A percentile compares a stretch with the other conserved stretches of the same genome.
phyloP scores from a whole-genome alignment of 371 early-diverging fungal genomes.

The Haplosporangium sp. region DNA sequence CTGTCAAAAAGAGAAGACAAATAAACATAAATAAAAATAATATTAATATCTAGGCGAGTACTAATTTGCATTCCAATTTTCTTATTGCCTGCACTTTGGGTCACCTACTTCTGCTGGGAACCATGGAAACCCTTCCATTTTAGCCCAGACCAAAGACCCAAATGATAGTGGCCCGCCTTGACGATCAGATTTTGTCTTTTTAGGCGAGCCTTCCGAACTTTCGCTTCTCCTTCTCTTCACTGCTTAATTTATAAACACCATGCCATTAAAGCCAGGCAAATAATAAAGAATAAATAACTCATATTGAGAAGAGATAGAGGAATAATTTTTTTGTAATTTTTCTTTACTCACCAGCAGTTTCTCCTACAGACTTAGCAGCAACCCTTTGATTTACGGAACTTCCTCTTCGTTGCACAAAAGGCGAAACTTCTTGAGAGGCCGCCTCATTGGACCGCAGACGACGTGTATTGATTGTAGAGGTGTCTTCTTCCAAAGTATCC shows the following conservation, averaged over 20 bases:
- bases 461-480: slow-evolving; percentile 6
- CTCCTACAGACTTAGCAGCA: slow-evolving; percentile 8
- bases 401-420: slow-evolving; percentile 17
- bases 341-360: slow-evolving; percentile 27
- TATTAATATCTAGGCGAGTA: too few relatives aligned
- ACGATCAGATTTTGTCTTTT: slow-evolving; percentile 15
- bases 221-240: slow-evolving; percentile 23
- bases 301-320: too few relatives aligned
- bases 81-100: not conserved
- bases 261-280: not conserved
- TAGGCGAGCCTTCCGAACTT: slow-evolving; percentile 16
- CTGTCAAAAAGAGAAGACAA: slow-evolving; percentile 2
- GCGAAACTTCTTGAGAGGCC: not conserved
- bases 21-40: too few relatives aligned
- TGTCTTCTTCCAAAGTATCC: slow-evolving; percentile 11
- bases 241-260: not conserved
- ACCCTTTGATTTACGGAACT: slow-evolving; percentile 19
- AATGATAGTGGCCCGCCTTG: slow-evolving; percentile 13
- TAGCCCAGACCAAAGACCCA: slow-evolving; percentile 56
- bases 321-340: too few relatives aligned
- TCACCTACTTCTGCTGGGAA: slow-evolving; percentile 57
- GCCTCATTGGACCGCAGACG: slow-evolving; percentile 39
- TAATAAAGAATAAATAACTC: too few relatives aligned
- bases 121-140: slow-evolving; percentile 59
- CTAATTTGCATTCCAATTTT: not conserved